Conservation (phyloP, 768 basidiomycete genomes). For the Leucosporidium yakuticum region DNA sequence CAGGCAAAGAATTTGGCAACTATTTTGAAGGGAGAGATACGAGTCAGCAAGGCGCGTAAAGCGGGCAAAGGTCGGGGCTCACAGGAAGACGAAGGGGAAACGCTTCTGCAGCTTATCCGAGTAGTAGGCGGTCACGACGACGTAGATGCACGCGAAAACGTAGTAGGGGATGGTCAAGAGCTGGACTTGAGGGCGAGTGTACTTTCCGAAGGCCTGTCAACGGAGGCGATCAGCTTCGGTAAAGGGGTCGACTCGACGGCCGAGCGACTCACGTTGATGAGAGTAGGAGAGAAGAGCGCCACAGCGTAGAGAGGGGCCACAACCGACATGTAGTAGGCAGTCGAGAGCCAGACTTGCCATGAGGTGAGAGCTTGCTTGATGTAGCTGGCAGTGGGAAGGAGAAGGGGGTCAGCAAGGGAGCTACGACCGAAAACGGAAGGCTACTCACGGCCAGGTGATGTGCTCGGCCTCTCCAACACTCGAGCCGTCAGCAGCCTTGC, state of each 20-base stretch:
- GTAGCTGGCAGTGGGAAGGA: constrained; percentile 1
- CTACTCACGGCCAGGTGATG: constrained; percentile 14
- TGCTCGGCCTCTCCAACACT: constrained; percentile 31
- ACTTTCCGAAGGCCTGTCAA: constrained; percentile 22
- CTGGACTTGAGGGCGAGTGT: constrained; percentile 31
- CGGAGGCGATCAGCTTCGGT: background rate
- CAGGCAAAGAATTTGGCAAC: constrained; percentile 27
- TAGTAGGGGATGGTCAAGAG: constrained; percentile 33
- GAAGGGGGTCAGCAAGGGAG: too few species aligned
- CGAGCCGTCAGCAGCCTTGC: constrained; percentile 28
- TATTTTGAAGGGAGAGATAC: too few species aligned
- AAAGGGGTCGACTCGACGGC: background rate
- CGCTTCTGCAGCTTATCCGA: background rate
- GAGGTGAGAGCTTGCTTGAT: constrained; percentile 27
- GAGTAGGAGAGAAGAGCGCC: constrained; percentile 27
- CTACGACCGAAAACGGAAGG: background rate
- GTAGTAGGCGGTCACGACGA: constrained; percentile 6
- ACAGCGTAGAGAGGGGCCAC: constrained; percentile 10
- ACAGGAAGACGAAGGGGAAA: background rate
- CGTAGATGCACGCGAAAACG: constrained; percentile 32
- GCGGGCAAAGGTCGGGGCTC: too few species aligned
- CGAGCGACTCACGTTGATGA: constrained; percentile 4
- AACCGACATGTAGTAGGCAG: constrained; percentile 6
- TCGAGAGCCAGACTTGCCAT: constrained; percentile 32
- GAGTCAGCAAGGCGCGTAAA: background rate